Evolutionary conservation across 495 filamentous ascomycete genomes (phyloP).

Genomic region (Neurospora intermedia): DNA sequence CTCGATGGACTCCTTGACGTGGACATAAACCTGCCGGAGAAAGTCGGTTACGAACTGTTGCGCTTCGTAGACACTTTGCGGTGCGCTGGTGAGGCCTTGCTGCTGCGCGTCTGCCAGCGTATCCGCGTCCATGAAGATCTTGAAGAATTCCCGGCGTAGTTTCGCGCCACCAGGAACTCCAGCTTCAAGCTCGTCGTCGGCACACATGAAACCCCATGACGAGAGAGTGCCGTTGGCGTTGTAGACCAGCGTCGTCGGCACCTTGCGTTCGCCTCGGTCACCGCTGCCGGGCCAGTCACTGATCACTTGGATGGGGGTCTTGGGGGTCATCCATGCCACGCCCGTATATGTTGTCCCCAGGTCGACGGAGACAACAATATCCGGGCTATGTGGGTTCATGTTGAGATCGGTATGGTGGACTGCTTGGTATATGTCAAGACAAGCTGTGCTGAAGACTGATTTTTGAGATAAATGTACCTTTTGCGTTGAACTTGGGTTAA

Average conservation of each 20-base stretch:
- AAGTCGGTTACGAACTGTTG: conserved; percentile 47
- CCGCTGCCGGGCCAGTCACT: conserved; percentile 51
- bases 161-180: conserved; percentile 17
- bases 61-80: conserved; percentile 31
- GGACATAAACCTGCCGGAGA: conserved; percentile 42
- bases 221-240: conserved; percentile 26
- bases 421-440: background rate
- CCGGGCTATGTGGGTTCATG: conserved; percentile 22
- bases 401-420: background rate
- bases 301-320: conserved; percentile 42
- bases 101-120: conserved; percentile 25
- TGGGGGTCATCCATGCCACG: conserved; percentile 42
- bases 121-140: conserved; percentile 43
- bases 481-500: no score
- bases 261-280: conserved; percentile 44
- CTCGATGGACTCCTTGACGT: conserved; percentile 39
- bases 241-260: conserved; percentile 47
- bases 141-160: conserved; percentile 45
- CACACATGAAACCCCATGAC: conserved; percentile 49
- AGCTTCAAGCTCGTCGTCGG: conserved; percentile 30
- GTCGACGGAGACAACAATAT: conserved; percentile 50
- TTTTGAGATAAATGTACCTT: background rate
- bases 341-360: conserved; percentile 55
- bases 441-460: background rate
- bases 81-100: conserved; percentile 22